Evolutionary conservation across 768 basidiomycete species (phyloP).

Genomic region (Brasilioporus rufonigricans): DNA sequence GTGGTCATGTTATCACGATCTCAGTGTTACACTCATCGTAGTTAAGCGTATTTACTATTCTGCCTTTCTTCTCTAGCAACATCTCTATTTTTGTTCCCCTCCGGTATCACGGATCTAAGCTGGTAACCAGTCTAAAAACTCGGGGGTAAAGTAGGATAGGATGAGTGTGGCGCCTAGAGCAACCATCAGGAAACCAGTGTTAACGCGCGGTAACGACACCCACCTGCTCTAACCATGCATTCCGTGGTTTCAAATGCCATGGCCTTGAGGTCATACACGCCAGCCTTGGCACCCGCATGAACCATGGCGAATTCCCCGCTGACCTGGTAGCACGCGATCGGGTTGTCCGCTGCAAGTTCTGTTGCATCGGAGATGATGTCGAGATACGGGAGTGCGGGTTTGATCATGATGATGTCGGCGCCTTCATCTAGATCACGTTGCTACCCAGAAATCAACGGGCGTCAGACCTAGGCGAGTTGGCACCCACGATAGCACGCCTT

Average conservation of each 20-base stretch:
- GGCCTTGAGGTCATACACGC: slow-evolving; percentile 86
- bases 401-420: slow-evolving; percentile 99
- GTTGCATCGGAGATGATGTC: slow-evolving; percentile 92
- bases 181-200: slow-evolving; percentile 6
- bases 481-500: slow-evolving; percentile 83
- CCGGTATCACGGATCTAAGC: slow-evolving; percentile 10
- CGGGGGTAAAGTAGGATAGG: slow-evolving; percentile 93
- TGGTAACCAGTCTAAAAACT: slow-evolving; percentile 87
- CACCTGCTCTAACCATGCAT: slow-evolving; percentile 89
- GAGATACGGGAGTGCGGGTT: slow-evolving; percentile 93
- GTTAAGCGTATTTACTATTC: background rate
- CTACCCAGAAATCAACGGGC: slow-evolving; percentile 38
- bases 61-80: background rate
- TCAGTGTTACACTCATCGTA: background rate
- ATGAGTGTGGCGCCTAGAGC: slow-evolving; percentile 82
- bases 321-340: slow-evolving; percentile 96
- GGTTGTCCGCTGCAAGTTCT: slow-evolving; percentile 77
- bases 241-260: slow-evolving; percentile 96
- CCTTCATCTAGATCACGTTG: slow-evolving; percentile 87
- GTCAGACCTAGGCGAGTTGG: background rate
- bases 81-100: background rate
- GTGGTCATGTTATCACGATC: slow-evolving; percentile 11
- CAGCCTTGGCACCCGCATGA: slow-evolving; percentile 87
- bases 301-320: slow-evolving; percentile 99
- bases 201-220: slow-evolving; percentile 22